Conservation (phyloP, 1,284 basidiomycete species). For the Filobasidium uniguttulatum region DNA sequence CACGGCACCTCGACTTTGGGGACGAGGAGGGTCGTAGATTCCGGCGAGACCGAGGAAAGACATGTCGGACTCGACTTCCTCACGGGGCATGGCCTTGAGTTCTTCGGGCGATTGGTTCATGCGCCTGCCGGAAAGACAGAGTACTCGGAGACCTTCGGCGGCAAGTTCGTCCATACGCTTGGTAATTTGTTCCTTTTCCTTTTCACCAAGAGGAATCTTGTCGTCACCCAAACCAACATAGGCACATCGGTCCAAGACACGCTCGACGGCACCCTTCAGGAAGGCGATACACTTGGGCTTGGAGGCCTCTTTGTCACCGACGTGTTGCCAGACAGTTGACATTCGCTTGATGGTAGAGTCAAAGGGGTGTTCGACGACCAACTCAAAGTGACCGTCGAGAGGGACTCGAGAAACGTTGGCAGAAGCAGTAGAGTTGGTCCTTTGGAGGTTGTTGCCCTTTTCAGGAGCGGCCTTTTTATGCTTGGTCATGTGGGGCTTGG, state of each 20-base stretch:
- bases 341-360: conserved; percentile 52
- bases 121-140: conserved; percentile 38
- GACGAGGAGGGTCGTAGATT: conserved; percentile 57
- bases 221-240: conserved; percentile 20
- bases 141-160: conserved; percentile 45
- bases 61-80: conserved; percentile 47
- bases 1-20: conserved; percentile 51
- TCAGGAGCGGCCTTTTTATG: background rate
- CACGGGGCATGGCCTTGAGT: conserved; percentile 35
- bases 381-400: conserved; percentile 29
- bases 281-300: conserved; percentile 21
- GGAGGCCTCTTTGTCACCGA: conserved; percentile 17
- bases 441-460: background rate
- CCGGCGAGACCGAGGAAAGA: conserved; percentile 51
- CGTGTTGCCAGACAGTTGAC: conserved; percentile 41
- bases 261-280: conserved; percentile 53
- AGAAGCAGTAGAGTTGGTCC: conserved; percentile 18
- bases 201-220: conserved; percentile 25
- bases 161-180: conserved; percentile 46
- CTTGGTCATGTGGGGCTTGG: conserved; percentile 35
- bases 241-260: conserved; percentile 45
- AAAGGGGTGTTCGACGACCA: conserved; percentile 45
- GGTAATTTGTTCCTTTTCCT: conserved; percentile 39
- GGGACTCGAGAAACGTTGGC: conserved; percentile 12
- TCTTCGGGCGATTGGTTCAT: conserved; percentile 26